Base-by-base conservation (phyloP, 1,284 basidiomycete genomes). In the Fomitiporia mediterranea region DNA sequence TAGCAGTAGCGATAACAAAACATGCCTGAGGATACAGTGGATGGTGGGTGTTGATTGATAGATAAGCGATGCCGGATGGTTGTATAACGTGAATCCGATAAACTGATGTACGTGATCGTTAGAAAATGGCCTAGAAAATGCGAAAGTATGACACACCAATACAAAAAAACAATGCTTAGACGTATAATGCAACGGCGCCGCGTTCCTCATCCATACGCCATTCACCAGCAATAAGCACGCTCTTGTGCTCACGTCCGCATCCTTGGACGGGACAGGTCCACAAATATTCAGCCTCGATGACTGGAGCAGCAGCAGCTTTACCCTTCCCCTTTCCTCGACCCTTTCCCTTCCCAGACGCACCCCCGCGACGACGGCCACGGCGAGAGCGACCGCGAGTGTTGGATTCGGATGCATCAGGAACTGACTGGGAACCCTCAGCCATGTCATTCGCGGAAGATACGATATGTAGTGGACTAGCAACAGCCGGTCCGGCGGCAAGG, bases 261-360 rank as follows among this genome's bases (percentile, higher is more conserved):
- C 72, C 73, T 2, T 70, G 60, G 2, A 88, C 82, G 1, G 86
- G 86, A 64, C 86, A 89, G 23, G 52, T 63, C 84, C 84, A 89
- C 60, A 78, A 73, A 62, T 77, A 71, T 60, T 74, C 73, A 39
- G 69, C 78, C 61, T 81, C 74, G 11, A 82, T 66, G 15, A 57
- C 25, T 2, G 39, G 37, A n/a, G n/a, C n/a, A 9, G 42, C 39
- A 38, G 28, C 19, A 25, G 48, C 56, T 40, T 68, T 35, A 43
- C 63, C 70, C 53, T 69, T 69, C 49, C 68, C 68, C 59, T 71
- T 72, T 21, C 65, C 72, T 61, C 74, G 75, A 15, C 67, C 69
- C 59, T 68, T 72, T 44, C 65, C 60, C 54, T 63, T 70, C 30
- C 62, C 59, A 37, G 69, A 66, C 15, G 55, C 39, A 15, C 42